phyloP scores from a whole-genome alignment of 805 yeast genomes.

The Myxozyma melibiosi region DNA sequence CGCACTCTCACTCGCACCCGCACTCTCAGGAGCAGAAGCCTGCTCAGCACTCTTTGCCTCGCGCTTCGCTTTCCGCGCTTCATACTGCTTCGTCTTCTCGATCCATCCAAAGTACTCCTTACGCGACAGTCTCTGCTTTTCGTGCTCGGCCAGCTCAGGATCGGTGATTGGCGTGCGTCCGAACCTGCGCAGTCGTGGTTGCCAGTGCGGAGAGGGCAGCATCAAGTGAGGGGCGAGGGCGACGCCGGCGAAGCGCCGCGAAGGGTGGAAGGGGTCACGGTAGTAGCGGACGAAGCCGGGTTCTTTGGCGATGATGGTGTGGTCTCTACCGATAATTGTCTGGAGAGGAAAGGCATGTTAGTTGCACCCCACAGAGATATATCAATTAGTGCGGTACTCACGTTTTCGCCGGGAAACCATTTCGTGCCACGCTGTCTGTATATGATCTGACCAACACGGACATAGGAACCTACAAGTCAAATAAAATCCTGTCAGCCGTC shows the following conservation, averaged over 20 bases:
- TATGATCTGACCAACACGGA: conserved; percentile 80
- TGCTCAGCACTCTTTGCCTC: conserved; percentile 1
- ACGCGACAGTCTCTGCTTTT: conserved; percentile 64
- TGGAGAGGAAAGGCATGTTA: neutral
- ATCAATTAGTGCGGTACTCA: conserved; percentile 33
- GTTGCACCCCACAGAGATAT: neutral
- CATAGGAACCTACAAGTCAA: conserved; percentile 48
- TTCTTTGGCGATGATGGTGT: conserved; percentile 85
- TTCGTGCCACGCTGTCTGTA: conserved; percentile 95
- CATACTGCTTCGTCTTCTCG: conserved; percentile 14
- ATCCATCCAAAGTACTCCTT: conserved; percentile 52
- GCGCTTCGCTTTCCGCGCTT: conserved; percentile 9
- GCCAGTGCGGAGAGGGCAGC: conserved; percentile 88
- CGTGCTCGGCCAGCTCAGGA: conserved; percentile 55
- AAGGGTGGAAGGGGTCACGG: conserved; percentile 94
- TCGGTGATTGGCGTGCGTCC: conserved; percentile 64
- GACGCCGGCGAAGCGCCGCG: conserved; percentile 85
- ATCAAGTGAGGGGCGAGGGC: conserved; percentile 64
- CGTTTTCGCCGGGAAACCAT: conserved; percentile 92
- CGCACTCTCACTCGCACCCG: neutral
- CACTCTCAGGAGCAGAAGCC: neutral
- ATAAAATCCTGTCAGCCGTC: no score
- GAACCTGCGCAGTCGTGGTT: conserved; percentile 82
- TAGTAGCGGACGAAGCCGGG: conserved; percentile 93
- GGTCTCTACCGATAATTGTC: conserved; percentile 79